Evolutionary conservation across 768 basidiomycete species (phyloP), one percentile per base, ranked within the genome.

Genomic region (Daedaleopsis sinensis): DNA sequence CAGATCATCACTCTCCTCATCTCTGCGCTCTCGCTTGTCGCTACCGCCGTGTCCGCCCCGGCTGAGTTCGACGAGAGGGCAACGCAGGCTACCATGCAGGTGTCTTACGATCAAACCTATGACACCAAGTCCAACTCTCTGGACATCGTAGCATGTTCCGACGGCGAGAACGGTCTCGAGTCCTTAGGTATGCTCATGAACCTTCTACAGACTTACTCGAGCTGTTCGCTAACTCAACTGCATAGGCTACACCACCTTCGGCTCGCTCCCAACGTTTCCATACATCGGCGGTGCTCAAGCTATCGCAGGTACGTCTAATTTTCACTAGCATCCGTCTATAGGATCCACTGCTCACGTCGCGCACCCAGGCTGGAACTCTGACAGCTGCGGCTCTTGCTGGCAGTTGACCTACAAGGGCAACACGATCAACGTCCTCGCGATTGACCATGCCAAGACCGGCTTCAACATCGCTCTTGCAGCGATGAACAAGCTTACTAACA

Each of bases 91-190:
- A 61, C 54, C 24, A 52, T 62, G 51, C 70, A 73, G 10, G 72
- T 80, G 52, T 63, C 77, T 9, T 80, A 70, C 21, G 80, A 80
- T 66, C 38, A 23, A 7, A 68, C 53, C 11, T 80, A 79, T 54
- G 79, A 77, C 64, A 65, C 72, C 38, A 42, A 47, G 8, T 1
- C 0, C 42, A 68, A 69, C 53, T 67, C 74, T 24, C 71, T 79
- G 49, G 11, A 52, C 55, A 46, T 54, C 0, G 73, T 80, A 11
- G 70, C 78, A 5, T 80, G 79, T 61, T 80, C 79, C 16, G 58
- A 71, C 50, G 79, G 78, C 1, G 0, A 56, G 9, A 67, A 79
- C 58, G 79, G 79, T 21, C 70, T 80, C 1, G 60, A 71, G 58
- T 66, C 59, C 24, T 72, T 71, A 43, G 57, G 60, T 61, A 37